A percentile compares a stretch with the other conserved stretches of the same genome.
Conservation (phyloP, 2,329 filamentous ascomycete genomes). For the Trichoderma asperellum region DNA sequence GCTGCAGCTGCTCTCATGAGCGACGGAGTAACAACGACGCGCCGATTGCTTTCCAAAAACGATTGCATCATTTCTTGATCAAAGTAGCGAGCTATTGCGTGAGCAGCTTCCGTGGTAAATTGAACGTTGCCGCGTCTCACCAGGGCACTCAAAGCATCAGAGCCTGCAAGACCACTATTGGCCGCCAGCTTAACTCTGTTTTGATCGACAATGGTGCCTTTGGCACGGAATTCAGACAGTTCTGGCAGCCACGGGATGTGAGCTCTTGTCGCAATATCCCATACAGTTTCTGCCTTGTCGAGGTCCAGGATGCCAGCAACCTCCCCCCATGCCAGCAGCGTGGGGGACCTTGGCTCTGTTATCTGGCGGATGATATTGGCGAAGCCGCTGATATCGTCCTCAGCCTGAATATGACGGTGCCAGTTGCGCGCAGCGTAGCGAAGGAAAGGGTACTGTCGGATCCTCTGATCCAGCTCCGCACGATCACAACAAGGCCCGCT, state of each 20-base stretch:
- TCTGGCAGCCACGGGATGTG: not conserved
- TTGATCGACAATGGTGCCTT: not conserved
- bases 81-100: not conserved
- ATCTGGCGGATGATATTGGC: not conserved
- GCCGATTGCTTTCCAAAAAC: not conserved
- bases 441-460: not conserved
- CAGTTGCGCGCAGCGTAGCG: not conserved
- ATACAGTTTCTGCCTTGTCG: not conserved
- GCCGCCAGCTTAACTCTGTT: not conserved
- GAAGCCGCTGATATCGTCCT: not conserved
- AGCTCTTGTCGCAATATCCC: not conserved
- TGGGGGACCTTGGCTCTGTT: not conserved
- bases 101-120: not conserved
- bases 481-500: not conserved
- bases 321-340: not conserved
- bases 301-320: not conserved
- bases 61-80: not conserved
- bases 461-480: not conserved
- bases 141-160: not conserved
- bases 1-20: not conserved
- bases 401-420: not conserved
- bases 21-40: not conserved
- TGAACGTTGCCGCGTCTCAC: not conserved
- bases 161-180: not conserved
- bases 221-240: not conserved